Evolutionary conservation across 2,329 filamentous ascomycete species (phyloP), one percentile per base, ranked within the genome.

Genomic region (Drechslera avenae): DNA sequence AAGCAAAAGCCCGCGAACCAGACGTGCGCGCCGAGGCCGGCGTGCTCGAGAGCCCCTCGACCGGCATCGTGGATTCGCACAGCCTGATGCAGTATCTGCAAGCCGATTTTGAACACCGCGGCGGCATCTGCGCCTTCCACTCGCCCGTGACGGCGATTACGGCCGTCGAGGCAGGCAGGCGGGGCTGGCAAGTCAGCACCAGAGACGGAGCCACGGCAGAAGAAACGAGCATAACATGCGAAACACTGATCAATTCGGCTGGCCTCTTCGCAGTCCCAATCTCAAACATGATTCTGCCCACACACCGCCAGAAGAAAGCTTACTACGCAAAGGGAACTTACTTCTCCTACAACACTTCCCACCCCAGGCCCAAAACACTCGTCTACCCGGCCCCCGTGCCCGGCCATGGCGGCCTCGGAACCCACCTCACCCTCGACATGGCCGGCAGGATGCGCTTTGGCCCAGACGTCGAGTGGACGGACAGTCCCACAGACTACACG

Each of bases 281-380:
- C 36, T 87, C 88, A 66, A 99, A 97, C 76, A 87, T 92, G 82
- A 83, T 97, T 31, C 80, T 90, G 0, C 85, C 87, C 0, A 26
- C 62, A 0, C 72, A 76, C 1, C 75, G 81, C 4, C 85, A 85
- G 42, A 77, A 78, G 32, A 82, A 74, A 18, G 82, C 91, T 4
- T 89, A 84, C 78, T 97, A 88, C 75, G 93, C 93, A 52, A 99
- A 99, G 77, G 94, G 94, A 1, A 93, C 90, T 54, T 99, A 99
- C 78, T 97, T 95, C 76, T 89, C 87, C 23, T 97, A 97, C 76
- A 75, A 81, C 0, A 78, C 84, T 1, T 83, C 86, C 0, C 67
- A 68, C 1, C 92, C 91, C 0, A 80, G 76, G 33, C 85, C 92
- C 9, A 78, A 75, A 2, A 90, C 88, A 0, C 83, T 99, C 17